Evolutionary conservation across 129 eudicot genomes (phyloP).

Genomic region (Arctium lappa): DNA sequence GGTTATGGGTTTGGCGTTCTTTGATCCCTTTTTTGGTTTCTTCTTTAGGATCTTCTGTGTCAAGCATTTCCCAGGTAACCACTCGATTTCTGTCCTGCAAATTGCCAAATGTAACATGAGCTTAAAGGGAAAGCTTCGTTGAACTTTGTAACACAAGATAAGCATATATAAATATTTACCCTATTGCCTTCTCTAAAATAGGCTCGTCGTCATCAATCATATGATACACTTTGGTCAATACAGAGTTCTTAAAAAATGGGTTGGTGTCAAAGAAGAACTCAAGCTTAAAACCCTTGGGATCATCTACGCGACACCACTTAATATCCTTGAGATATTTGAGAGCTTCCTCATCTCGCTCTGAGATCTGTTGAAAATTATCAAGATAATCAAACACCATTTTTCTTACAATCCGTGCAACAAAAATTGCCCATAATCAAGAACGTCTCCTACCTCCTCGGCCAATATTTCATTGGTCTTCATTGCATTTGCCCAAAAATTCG

Average conservation of each 20-base stretch:
- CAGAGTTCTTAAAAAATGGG: slow-evolving; percentile 73
- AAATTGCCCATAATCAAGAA: neutral
- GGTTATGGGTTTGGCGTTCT: slow-evolving; percentile 58
- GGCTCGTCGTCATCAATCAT: slow-evolving; percentile 97
- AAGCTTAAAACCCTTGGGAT: slow-evolving; percentile 90
- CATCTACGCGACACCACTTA: slow-evolving; percentile 71
- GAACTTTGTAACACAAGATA: neutral
- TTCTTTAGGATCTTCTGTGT: slow-evolving; percentile 75
- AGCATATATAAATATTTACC: slow-evolving; percentile 36
- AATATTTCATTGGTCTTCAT: slow-evolving; percentile 77
- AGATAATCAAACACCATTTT: neutral
- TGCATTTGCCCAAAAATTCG: slow-evolving; percentile 78
- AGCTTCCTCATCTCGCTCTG: slow-evolving; percentile 89
- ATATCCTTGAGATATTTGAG: slow-evolving; percentile 76
- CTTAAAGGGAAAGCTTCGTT: neutral
- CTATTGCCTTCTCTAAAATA: slow-evolving; percentile 86
- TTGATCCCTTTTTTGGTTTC: slow-evolving; percentile 79
- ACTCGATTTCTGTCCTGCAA: slow-evolving; percentile 75
- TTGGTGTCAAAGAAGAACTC: slow-evolving; percentile 74
- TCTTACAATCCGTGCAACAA: neutral
- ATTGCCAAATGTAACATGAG: neutral
- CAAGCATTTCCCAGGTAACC: slow-evolving; percentile 82
- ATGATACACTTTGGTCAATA: slow-evolving; percentile 76
- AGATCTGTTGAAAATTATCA: slow-evolving; percentile 37
- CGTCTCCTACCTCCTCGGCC: slow-evolving; percentile 67